These are phyloP conservation scores for Talaromyces liani DNA, from an alignment of 495 filamentous ascomycete genomes.

Conservation along the genomic window DNA sequence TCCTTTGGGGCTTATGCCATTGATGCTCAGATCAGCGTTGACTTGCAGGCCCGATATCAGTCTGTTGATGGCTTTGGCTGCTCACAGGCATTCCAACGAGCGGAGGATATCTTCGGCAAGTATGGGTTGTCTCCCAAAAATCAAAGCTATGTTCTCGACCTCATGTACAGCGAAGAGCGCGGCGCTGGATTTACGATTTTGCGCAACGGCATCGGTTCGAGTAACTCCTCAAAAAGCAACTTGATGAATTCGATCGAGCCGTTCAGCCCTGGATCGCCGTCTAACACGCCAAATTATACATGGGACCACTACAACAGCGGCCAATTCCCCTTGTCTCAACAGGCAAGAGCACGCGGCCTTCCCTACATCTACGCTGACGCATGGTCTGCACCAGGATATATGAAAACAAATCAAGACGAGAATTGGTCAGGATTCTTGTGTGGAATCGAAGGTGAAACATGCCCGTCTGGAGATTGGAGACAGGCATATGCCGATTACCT, in stretches of 20 bases:
- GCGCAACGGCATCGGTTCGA: constrained; percentile 35
- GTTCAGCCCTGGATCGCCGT: constrained; percentile 24
- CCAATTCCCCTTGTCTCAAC: constrained; percentile 43
- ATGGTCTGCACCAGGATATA: constrained; percentile 49
- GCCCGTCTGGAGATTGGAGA: constrained; percentile 44
- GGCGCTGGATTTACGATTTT: constrained; percentile 48
- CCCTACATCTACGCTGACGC: constrained; percentile 46
- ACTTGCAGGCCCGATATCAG: constrained; percentile 14
- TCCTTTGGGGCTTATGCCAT: too few species aligned
- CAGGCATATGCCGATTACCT: constrained; percentile 49
- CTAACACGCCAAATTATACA: constrained; percentile 28
- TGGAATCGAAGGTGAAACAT: constrained; percentile 35
- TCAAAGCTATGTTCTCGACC: constrained; percentile 35
- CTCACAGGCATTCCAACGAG: constrained; percentile 44
- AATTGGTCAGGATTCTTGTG: constrained; percentile 37
- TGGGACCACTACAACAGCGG: constrained; percentile 41
- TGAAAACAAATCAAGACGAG: constrained; percentile 46
- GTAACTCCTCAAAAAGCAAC: constrained; percentile 31
- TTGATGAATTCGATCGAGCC: constrained; percentile 28
- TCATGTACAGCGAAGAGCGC: constrained; percentile 34
- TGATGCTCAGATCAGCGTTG: background rate
- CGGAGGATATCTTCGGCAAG: constrained; percentile 13
- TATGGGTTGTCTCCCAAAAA: constrained; percentile 18
- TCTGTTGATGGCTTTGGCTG: constrained; percentile 41
- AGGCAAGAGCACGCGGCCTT: constrained; percentile 35